Conservation (phyloP, 768 basidiomycete species). For the Rhizopogon sp. region DNA sequence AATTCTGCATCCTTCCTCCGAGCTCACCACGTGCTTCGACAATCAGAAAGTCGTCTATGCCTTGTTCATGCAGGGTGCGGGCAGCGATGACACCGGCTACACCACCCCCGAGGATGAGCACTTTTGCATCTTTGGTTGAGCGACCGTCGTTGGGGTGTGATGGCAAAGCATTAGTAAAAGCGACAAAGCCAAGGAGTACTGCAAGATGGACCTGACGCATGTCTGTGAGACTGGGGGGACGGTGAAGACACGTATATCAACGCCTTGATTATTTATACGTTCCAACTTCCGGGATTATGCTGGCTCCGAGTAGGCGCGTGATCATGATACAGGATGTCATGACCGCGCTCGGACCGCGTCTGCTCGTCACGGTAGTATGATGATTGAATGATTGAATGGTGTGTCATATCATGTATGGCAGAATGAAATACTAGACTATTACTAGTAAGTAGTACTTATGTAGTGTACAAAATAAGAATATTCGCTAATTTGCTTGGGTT, state of each 20-base stretch:
- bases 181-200: neutral
- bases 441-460: too few species aligned
- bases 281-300: neutral
- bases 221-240: neutral
- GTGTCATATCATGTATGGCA: too few species aligned
- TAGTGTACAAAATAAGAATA: too few species aligned
- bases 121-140: conserved; percentile 20
- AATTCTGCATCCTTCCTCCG: conserved; percentile 55
- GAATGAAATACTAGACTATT: too few species aligned
- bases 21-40: conserved; percentile 55
- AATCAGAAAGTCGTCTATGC: conserved; percentile 54
- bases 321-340: too few species aligned
- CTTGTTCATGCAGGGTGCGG: conserved; percentile 47
- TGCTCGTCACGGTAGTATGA: too few species aligned
- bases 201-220: neutral
- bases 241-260: neutral
- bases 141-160: neutral
- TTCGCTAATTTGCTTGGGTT: neutral
- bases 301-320: too few species aligned
- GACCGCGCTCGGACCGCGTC: too few species aligned
- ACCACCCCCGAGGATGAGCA: conserved; percentile 64
- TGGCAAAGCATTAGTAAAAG: neutral
- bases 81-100: conserved; percentile 65
- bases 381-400: too few species aligned
- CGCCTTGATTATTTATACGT: neutral